phyloP scores from a whole-genome alignment of 352 stramenopile genomes.

The Phytophthora chlamydospora region DNA sequence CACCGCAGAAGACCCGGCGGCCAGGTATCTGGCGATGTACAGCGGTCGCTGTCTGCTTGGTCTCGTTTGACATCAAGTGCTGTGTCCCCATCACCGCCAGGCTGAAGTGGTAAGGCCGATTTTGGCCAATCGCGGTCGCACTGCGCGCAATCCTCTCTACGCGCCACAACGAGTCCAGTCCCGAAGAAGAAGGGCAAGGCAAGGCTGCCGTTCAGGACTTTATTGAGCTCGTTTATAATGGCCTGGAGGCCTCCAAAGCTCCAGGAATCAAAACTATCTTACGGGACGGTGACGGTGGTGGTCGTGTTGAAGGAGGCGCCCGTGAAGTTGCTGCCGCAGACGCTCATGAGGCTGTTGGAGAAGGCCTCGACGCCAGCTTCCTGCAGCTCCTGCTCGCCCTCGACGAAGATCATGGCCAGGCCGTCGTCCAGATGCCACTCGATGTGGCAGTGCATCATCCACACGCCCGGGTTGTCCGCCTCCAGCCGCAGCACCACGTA shows the following conservation, averaged over 20 bases:
- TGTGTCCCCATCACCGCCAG: constrained; percentile 14
- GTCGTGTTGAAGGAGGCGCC: constrained; percentile 9
- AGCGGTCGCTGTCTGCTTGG: constrained; percentile 24
- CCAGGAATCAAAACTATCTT: not conserved
- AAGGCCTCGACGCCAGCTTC: constrained; percentile 17
- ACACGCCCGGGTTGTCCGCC: constrained; percentile 39
- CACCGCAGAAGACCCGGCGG: not conserved
- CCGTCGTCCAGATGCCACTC: constrained; percentile 34
- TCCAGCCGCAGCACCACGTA: constrained; percentile 35
- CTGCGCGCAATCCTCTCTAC: constrained; percentile 23
- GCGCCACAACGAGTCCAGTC: not conserved
- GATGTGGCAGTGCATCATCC: constrained; percentile 48
- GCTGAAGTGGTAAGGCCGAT: constrained; percentile 15
- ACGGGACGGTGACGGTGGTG: constrained; percentile 16
- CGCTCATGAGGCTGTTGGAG: constrained; percentile 28
- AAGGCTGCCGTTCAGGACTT: too few relatives aligned
- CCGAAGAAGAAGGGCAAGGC: too few relatives aligned
- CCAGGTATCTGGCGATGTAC: constrained; percentile 16
- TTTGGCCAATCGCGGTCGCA: constrained; percentile 19
- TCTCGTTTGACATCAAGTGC: constrained; percentile 29
- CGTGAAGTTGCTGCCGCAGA: constrained; percentile 30
- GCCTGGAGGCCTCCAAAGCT: not conserved
- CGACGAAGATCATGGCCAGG: constrained; percentile 42
- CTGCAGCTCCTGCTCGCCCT: constrained; percentile 23
- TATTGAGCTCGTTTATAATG: not conserved